Evolutionary conservation across 352 stramenopile genomes (phyloP).

Genomic region (Poterioochromonas sp.): DNA sequence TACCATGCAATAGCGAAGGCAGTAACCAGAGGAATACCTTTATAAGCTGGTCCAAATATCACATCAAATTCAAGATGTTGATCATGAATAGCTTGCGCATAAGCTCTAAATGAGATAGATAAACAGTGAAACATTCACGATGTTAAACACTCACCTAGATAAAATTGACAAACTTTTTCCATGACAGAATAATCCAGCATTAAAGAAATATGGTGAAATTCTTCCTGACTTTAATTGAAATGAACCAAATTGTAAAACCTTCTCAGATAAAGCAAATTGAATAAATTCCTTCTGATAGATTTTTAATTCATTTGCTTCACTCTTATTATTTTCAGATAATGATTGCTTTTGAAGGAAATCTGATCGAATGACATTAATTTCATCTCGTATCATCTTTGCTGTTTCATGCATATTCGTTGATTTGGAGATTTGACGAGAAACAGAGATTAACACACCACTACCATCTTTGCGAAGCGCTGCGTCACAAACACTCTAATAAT

Average conservation of each 20-base stretch:
- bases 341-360: too few relatives aligned
- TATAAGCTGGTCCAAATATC: constrained; percentile 98
- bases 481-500: constrained; percentile 61
- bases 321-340: not conserved
- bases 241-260: constrained; percentile 92
- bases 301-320: constrained; percentile 39
- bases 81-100: constrained; percentile 82
- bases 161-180: not conserved
- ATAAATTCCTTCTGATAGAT: constrained; percentile 87
- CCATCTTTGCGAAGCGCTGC: constrained; percentile 79
- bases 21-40: constrained; percentile 86
- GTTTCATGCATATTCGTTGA: constrained; percentile 71
- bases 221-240: constrained; percentile 97
- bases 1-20: constrained; percentile 58
- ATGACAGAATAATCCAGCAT: constrained; percentile 61
- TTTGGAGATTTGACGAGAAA: constrained; percentile 90
- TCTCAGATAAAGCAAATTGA: constrained; percentile 82
- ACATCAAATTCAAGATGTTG: constrained; percentile 86
- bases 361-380: constrained; percentile 66
- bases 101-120: constrained; percentile 44
- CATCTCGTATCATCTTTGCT: constrained; percentile 74
- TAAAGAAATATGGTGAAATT: constrained; percentile 98
- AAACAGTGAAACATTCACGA: too few relatives aligned
- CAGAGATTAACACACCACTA: constrained; percentile 84
- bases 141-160: too few relatives aligned